A percentile compares a stretch with the other conserved stretches of the same genome.
phyloP scores from a whole-genome alignment of 352 stramenopile genomes.

The Phytophthora syringae region DNA sequence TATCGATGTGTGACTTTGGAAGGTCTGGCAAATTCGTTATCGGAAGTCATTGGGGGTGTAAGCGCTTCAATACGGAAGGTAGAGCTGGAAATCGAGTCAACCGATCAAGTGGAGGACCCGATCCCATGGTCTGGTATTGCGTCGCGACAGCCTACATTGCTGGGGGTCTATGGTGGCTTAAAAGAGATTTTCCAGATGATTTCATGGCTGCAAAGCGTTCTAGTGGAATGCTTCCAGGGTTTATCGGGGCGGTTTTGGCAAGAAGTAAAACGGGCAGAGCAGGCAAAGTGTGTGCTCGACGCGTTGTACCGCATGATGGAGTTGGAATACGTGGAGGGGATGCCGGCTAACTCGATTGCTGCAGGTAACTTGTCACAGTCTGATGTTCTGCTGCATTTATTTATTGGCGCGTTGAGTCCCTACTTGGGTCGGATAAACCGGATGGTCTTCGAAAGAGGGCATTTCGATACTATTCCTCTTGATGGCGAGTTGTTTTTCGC shows the following conservation, averaged over 20 bases:
- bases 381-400: constrained; percentile 55
- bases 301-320: constrained; percentile 52
- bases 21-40: constrained; percentile 57
- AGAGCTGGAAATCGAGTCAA: constrained; percentile 22
- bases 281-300: constrained; percentile 49
- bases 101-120: constrained; percentile 2
- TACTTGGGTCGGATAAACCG: constrained; percentile 60
- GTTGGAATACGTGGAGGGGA: constrained; percentile 45
- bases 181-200: constrained; percentile 52
- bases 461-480: constrained; percentile 47
- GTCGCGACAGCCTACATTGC: constrained; percentile 45
- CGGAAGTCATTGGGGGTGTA: constrained; percentile 32
- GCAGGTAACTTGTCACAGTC: constrained; percentile 38
- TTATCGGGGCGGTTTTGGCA: constrained; percentile 30
- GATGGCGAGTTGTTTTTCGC: constrained; percentile 66
- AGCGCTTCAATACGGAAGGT: constrained; percentile 31
- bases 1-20: constrained; percentile 48
- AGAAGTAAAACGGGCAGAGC: constrained; percentile 44
- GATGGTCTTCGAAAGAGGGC: constrained; percentile 56
- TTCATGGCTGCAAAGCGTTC: constrained; percentile 46
- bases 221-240: constrained; percentile 42
- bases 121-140: constrained; percentile 35
- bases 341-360: constrained; percentile 4
- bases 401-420: constrained; percentile 47
- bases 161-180: constrained; percentile 48